Conservation (phyloP, 164 flowering plant species). For the Annona squamosa region DNA sequence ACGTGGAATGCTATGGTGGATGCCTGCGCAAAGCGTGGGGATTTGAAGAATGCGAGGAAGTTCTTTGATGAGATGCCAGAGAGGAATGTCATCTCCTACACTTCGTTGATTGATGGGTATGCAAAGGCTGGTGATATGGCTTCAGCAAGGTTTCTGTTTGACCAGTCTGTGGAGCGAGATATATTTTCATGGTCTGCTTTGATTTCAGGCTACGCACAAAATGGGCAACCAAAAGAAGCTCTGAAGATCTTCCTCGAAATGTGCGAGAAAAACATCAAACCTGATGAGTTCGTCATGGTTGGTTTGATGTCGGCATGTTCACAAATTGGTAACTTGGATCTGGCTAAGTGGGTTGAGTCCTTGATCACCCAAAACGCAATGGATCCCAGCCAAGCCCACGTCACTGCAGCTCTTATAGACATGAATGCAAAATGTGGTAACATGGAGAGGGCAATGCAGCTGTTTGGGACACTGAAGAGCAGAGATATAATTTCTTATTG, state of each 20-base stretch:
- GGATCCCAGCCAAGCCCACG: slow-evolving; percentile 6
- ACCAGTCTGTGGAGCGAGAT: slow-evolving; percentile 9
- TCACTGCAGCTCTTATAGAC: slow-evolving; percentile 11
- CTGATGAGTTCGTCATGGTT: slow-evolving; percentile 13
- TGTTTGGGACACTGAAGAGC: slow-evolving; percentile 7
- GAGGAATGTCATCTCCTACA: slow-evolving; percentile 9
- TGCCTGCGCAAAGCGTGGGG: slow-evolving; percentile 12
- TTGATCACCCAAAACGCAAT: neutral
- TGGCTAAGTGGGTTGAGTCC: slow-evolving; percentile 16
- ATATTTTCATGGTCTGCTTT: slow-evolving; percentile 14
- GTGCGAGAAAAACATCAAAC: slow-evolving; percentile 5
- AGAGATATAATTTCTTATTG: slow-evolving; percentile 13
- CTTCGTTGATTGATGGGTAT: slow-evolving; percentile 17
- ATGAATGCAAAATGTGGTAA: slow-evolving; percentile 21
- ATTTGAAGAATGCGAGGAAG: slow-evolving; percentile 6
- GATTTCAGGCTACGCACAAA: slow-evolving; percentile 17
- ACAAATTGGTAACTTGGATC: slow-evolving; percentile 10
- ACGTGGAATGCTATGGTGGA: slow-evolving; percentile 14
- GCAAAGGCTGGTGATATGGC: slow-evolving; percentile 15
- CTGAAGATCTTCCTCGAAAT: slow-evolving; percentile 10
- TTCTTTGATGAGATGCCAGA: slow-evolving; percentile 17
- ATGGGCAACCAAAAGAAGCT: slow-evolving; percentile 17
- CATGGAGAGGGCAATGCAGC: slow-evolving; percentile 14
- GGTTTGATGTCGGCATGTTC: slow-evolving; percentile 20
- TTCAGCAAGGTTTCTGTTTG: slow-evolving; percentile 16